These are phyloP conservation scores for Dictyostelium capitatum DNA, from an alignment of 78 protist species.

Conservation along the genomic window DNA sequence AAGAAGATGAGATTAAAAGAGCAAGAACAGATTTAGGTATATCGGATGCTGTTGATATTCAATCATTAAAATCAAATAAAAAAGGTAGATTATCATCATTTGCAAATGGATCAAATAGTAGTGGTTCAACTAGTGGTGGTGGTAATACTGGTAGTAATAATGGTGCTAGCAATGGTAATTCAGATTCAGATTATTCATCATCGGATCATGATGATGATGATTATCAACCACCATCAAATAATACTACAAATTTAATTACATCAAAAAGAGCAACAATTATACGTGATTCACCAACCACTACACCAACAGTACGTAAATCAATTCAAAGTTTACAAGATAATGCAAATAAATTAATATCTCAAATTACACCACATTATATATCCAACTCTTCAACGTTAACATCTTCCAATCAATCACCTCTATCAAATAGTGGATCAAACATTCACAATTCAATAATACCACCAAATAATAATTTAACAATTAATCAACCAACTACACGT, in stretches of 20 bases:
- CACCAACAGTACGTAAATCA: not conserved
- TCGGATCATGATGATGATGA: constrained; percentile 6
- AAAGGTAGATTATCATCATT: not conserved
- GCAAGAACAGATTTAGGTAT: constrained; percentile 9
- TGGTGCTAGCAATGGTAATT: not conserved
- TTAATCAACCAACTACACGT: not conserved
- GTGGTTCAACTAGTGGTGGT: no score
- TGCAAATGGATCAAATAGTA: not conserved
- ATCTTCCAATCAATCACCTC: not conserved
- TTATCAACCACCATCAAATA: not conserved
- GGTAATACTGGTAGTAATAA: no score
- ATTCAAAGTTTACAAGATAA: constrained; percentile 14
- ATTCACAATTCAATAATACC: no score
- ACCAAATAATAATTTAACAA: no score
- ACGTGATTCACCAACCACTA: not conserved
- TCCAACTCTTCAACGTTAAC: no score
- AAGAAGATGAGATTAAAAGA: not conserved
- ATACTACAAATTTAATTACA: no score
- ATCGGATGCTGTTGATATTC: not conserved
- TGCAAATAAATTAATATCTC: constrained; percentile 7
- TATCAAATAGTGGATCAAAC: not conserved
- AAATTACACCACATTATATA: constrained; percentile 2
- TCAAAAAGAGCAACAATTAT: no score
- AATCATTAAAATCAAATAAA: not conserved
- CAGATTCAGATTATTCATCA: not conserved